Evolutionary conservation across 345 rosid genomes (phyloP).

Genomic region (Cardamine occulta): DNA sequence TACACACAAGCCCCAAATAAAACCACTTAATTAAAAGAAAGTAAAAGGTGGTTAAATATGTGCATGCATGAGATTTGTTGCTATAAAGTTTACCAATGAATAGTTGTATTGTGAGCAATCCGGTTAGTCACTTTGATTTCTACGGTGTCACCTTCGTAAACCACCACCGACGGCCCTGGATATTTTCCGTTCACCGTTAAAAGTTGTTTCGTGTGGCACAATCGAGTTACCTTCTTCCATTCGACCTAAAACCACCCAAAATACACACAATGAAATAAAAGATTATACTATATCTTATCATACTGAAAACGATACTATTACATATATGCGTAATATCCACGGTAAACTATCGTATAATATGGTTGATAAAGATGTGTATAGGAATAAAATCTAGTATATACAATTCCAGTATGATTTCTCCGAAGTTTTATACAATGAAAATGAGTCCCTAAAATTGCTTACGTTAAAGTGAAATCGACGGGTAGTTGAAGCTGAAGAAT

Average conservation of each 20-base stretch:
- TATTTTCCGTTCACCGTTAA: constrained; percentile 68
- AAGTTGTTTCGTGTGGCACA: constrained; percentile 62
- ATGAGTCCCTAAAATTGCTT: constrained; percentile 18
- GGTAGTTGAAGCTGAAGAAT: constrained; percentile 41
- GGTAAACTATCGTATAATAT: neutral
- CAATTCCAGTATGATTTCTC: neutral
- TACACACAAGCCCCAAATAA: constrained; percentile 19
- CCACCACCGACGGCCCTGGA: constrained; percentile 69
- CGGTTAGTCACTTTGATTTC: constrained; percentile 63
- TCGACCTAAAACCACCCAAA: constrained; percentile 41
- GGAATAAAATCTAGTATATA: neutral
- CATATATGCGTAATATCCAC: neutral
- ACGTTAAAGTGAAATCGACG: constrained; percentile 57
- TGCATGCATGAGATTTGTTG: constrained; percentile 32
- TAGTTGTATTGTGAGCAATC: constrained; percentile 54
- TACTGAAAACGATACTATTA: neutral
- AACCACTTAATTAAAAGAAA: neutral
- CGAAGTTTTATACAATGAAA: neutral
- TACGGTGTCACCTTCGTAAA: constrained; percentile 67
- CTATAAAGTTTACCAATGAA: constrained; percentile 53
- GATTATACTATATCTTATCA: neutral
- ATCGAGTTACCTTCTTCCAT: constrained; percentile 59
- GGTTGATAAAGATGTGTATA: neutral
- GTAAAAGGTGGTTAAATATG: neutral
- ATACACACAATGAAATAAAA: neutral